Evolutionary conservation across 1,139 yeast species (phyloP).

Genomic region (Groenewaldozyma sp.): DNA sequence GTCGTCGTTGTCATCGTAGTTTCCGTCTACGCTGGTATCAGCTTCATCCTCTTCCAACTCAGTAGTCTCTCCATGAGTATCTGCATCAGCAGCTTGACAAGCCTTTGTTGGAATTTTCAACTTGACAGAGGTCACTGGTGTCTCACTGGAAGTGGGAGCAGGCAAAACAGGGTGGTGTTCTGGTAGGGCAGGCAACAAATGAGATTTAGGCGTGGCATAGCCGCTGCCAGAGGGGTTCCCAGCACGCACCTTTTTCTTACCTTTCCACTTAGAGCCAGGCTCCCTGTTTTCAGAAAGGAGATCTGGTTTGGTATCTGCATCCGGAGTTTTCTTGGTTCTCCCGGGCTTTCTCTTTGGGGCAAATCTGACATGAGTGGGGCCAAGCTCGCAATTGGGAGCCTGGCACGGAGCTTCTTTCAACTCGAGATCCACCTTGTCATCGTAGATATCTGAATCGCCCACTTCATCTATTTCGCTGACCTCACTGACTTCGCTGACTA

Average conservation of each 20-base stretch:
- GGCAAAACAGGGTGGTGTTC: no score
- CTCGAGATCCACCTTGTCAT: no score
- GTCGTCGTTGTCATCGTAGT: not conserved
- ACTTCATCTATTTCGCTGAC: not conserved
- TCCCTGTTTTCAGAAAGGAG: no score
- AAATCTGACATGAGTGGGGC: no score
- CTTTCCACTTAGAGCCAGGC: not conserved
- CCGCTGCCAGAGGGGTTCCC: not conserved
- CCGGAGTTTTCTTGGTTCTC: no score
- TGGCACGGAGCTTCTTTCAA: no score
- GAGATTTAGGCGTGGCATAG: not conserved
- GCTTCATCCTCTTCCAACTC: not conserved
- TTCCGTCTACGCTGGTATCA: not conserved
- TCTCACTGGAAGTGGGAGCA: no score
- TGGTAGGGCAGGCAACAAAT: not conserved
- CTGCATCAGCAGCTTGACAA: not conserved
- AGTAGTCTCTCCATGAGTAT: not conserved
- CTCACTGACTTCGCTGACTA: not conserved
- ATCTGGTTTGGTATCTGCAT: no score
- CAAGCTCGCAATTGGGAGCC: no score
- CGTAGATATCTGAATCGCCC: constrained; percentile 2
- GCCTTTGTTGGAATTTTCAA: not conserved
- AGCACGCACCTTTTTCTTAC: not conserved
- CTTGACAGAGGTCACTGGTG: not conserved
- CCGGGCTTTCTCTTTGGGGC: no score